Evolutionary conservation across 129 eudicot genomes (phyloP), one percentile per base, ranked within the genome.

Genomic region (Gnaphalium uliginosum): DNA sequence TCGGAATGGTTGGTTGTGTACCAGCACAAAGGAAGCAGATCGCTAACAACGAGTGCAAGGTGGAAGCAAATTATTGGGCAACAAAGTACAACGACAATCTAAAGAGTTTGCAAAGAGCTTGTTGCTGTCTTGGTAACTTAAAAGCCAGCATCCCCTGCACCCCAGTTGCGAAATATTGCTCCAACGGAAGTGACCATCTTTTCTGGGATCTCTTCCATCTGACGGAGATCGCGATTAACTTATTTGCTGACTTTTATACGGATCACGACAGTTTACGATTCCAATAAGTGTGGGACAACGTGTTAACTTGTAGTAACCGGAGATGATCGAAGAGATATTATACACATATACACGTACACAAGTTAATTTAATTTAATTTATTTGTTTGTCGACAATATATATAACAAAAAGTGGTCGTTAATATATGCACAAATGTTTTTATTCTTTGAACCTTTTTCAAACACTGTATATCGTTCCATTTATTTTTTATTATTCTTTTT

Each of bases 191-290:
- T 17, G 81, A 78, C 11, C 83, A 91, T 81, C 71, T 91, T 33
- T 88, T 91, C 63, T 91, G 97, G 97, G 97, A 91, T 71, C 70
- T 80, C 7, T 81, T 75, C 48, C 97, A 91, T 74, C 97, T 94
- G n/a, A 84, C 94, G 3, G 87, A 91, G 56, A 77, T 64, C 19
- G 82, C 90, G 61, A 80, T 85, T 57, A 68, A 76, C 18, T 15
- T 79, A 8, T 26, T 91, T 64, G 75, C 78, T 5, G 81, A 84
- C 69, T 27, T 21, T 22, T 89, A 43, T 86, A 67, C 57, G 88
- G 86, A 62, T 78, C 94, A 8, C 57, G 30, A 21, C 29, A 75
- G 25, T 73, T 79, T 30, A 76, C 77, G 25, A 59, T 22, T 35
- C 96, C 96, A 2, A 62, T 87, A 22, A 90, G 77, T 64, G 64